These are phyloP conservation scores for Tephrocybe sp. DNA, from an alignment of 768 basidiomycete species.

Conservation along the genomic window DNA sequence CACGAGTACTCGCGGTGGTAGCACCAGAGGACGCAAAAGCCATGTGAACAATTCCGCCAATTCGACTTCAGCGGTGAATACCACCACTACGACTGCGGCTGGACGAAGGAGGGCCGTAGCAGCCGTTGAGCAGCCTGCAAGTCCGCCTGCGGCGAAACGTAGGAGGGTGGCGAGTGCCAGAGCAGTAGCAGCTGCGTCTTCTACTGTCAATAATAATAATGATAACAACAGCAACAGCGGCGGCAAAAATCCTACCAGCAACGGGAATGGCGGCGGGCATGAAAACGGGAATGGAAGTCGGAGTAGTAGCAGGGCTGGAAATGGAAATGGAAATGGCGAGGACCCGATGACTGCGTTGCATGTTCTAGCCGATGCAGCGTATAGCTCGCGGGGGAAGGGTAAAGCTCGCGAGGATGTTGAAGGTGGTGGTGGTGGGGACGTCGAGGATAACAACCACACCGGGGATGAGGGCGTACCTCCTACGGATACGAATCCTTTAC, in stretches of 20 bases:
- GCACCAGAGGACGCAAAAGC: conserved; percentile 18
- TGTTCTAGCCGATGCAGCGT: conserved; percentile 66
- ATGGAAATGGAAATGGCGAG: not conserved
- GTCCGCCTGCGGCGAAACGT: conserved; percentile 29
- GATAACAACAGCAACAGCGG: not conserved
- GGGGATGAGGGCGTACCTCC: conserved; percentile 6
- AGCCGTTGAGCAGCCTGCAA: conserved; percentile 29
- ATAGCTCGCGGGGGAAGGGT: conserved; percentile 26
- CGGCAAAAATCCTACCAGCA: not conserved
- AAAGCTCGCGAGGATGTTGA: conserved; percentile 18
- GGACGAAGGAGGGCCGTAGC: conserved; percentile 19
- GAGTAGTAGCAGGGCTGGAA: conserved; percentile 15
- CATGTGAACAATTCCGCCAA: conserved; percentile 8
- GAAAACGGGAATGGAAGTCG: conserved; percentile 5
- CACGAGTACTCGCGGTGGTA: conserved; percentile 22
- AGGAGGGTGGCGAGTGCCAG: conserved; percentile 25
- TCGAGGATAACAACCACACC: not conserved
- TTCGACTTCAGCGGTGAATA: not conserved
- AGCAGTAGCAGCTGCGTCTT: conserved; percentile 4
- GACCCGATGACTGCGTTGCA: conserved; percentile 57
- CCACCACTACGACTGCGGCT: conserved; percentile 10
- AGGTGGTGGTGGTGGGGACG: conserved; percentile 9
- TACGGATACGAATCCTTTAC: not conserved
- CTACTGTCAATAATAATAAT: too few species aligned
- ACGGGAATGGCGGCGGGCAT: not conserved